Conservation (phyloP, 352 stramenopile genomes). For the Globisporangium nagaii region DNA sequence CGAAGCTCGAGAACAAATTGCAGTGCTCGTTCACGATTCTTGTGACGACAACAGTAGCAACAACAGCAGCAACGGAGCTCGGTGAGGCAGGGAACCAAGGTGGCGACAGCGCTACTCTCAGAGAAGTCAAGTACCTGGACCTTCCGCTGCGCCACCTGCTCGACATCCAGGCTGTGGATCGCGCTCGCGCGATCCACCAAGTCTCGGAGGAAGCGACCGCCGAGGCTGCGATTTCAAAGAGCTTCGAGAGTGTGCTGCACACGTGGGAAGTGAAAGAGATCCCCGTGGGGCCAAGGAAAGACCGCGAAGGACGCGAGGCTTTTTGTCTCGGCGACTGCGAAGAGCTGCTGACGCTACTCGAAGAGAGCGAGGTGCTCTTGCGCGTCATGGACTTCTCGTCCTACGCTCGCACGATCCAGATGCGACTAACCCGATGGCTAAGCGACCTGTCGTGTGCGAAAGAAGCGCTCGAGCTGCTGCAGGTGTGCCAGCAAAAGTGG, state of each 20-base stretch:
- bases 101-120: background rate
- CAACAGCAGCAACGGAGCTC: too few species aligned
- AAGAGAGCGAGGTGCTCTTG: slow-evolving; percentile 71
- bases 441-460: slow-evolving; percentile 41
- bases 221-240: slow-evolving; percentile 54
- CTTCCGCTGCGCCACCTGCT: slow-evolving; percentile 49
- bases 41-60: background rate
- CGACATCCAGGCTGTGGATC: slow-evolving; percentile 30
- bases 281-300: slow-evolving; percentile 33
- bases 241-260: slow-evolving; percentile 43
- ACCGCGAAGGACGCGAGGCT: slow-evolving; percentile 53
- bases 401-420: slow-evolving; percentile 52
- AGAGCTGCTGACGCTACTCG: slow-evolving; percentile 49
- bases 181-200: slow-evolving; percentile 44
- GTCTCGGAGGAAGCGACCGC: slow-evolving; percentile 66
- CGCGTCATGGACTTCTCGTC: slow-evolving; percentile 69
- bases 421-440: slow-evolving; percentile 37
- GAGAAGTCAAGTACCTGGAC: slow-evolving; percentile 20
- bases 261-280: slow-evolving; percentile 65
- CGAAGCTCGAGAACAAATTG: slow-evolving; percentile 69
- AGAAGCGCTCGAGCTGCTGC: slow-evolving; percentile 44
- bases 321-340: slow-evolving; percentile 48
- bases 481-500: slow-evolving; percentile 61
- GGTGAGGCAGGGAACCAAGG: background rate
- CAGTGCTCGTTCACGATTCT: slow-evolving; percentile 27